Evolutionary conservation across 192 early-diverging fungal species (phyloP).

Genomic region (Coemansia sp.): DNA sequence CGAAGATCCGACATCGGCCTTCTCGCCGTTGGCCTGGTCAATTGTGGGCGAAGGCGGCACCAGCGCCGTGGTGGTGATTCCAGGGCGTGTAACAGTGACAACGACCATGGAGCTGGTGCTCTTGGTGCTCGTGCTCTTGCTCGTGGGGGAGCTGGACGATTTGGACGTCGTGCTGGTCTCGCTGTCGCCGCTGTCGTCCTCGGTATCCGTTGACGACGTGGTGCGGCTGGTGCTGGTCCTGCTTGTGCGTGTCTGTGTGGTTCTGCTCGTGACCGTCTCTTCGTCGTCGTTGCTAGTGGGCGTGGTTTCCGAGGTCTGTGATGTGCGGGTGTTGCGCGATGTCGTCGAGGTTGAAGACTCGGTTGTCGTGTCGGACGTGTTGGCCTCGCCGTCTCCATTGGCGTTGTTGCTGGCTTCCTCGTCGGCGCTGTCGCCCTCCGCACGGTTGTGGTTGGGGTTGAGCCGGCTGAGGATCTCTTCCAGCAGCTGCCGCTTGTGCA

Average conservation of each 20-base stretch:
- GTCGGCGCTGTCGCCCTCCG: conserved; percentile 5
- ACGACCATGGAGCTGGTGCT: conserved; percentile 9
- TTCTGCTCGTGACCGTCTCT: not conserved
- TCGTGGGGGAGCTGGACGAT: not conserved
- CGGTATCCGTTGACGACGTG: not conserved
- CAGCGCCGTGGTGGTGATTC: conserved; percentile 19
- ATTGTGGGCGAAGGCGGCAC: conserved; percentile 28
- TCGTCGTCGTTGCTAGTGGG: not conserved
- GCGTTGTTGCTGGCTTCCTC: not conserved
- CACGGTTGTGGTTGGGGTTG: conserved; percentile 1
- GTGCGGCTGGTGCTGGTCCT: not conserved
- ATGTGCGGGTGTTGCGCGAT: conserved; percentile 1
- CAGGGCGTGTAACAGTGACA: conserved; percentile 36
- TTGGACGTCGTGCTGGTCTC: not conserved
- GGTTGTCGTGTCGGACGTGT: not conserved
- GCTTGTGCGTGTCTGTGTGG: not conserved
- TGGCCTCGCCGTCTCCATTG: too few species aligned
- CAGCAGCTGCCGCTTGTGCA: conserved; percentile 19
- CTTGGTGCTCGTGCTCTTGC: not conserved
- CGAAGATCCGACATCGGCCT: conserved; percentile 40
- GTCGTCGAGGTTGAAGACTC: conserved; percentile 1
- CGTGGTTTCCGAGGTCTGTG: not conserved
- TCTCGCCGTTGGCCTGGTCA: conserved; percentile 40
- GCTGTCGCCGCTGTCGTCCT: not conserved
- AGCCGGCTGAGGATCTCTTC: conserved; percentile 7